Evolutionary conservation across 352 stramenopile genomes (phyloP), one percentile per base, ranked within the genome.

Genomic region (Pythium insidiosum): DNA sequence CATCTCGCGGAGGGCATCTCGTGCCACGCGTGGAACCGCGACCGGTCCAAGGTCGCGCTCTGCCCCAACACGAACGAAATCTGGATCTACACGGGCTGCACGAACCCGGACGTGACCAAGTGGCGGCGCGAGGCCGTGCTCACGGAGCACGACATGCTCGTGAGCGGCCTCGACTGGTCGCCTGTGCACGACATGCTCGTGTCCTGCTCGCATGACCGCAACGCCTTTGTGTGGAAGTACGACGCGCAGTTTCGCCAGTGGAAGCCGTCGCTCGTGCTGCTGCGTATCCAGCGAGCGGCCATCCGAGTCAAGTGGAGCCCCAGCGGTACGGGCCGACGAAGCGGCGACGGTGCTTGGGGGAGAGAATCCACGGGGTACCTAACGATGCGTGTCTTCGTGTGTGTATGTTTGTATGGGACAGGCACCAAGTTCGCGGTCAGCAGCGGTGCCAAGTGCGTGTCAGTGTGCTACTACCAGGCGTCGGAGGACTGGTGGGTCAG

Each of bases 151-250:
- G 90, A 97, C 68, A 94, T 97, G 73, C 36, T 97, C 25, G 91
- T 98, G 45, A 81, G 68, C 44, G 86, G 84, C 1, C 60, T 98
- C 44, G 91, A 97, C 64, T 98, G 92, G 92, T 96, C 77, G 16
- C 80, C 83, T 2, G 83, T 92, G 44, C 88, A 87, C 38, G 93
- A 97, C 66, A 84, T 94, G 65, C 81, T 98, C 23, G 92, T 97
- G 25, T 97, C 89, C 20, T 97, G 89, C 68, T 95, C 84, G 35
- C 92, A 98, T 57, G 92, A 98, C 59, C 82, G 89, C 38, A 95
- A 93, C 43, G 91, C 92, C 24, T 98, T 97, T 43, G 92, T 98
- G 28, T 98, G 92, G 92, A 94, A 84, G 33, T 97, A 86, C 50
- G 83, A 96, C 22, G 44, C 67, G 12, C 59, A 73, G n/a, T 81